Evolutionary conservation across 2,329 filamentous ascomycete species (phyloP).

Genomic region (Trichophyton mentagrophytes): DNA sequence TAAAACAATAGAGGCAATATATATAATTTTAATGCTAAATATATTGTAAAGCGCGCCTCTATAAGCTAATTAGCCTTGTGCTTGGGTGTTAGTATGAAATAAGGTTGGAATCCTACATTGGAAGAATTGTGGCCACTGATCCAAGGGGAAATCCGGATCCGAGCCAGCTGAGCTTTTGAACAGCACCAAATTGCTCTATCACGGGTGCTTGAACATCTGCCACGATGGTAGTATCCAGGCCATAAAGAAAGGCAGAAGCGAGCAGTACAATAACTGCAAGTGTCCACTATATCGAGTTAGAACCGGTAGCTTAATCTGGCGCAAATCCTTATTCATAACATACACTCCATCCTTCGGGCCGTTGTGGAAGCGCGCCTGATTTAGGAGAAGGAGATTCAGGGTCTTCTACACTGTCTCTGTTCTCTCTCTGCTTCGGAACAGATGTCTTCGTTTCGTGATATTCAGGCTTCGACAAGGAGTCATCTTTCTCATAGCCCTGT

Average conservation of each 20-base stretch:
- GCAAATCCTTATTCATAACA: neutral
- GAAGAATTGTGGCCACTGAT: slow-evolving; percentile 28
- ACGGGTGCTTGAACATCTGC: slow-evolving; percentile 30
- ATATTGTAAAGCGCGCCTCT: slow-evolving; percentile 27
- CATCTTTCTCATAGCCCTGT: neutral
- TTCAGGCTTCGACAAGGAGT: neutral
- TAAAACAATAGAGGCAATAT: slow-evolving; percentile 25
- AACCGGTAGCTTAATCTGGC: neutral
- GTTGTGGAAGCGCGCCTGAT: neutral
- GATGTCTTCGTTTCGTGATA: too few species aligned
- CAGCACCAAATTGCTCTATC: slow-evolving; percentile 4
- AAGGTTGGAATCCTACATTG: neutral
- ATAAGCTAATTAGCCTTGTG: slow-evolving; percentile 10
- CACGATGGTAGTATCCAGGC: slow-evolving; percentile 37
- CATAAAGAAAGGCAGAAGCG: slow-evolving; percentile 27
- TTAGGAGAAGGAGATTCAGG: neutral
- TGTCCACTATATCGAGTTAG: slow-evolving; percentile 11
- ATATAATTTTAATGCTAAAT: slow-evolving; percentile 37
- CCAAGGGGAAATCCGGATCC: slow-evolving; percentile 29
- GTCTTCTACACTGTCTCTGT: neutral
- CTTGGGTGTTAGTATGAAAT: neutral
- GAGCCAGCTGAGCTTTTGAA: slow-evolving; percentile 6
- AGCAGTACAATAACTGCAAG: slow-evolving; percentile 19
- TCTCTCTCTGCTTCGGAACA: neutral
- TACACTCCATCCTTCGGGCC: slow-evolving; percentile 3